These are phyloP conservation scores for Ophiosphaerella herpotricha DNA, from an alignment of 2,329 filamentous ascomycete species.

Conservation along the genomic window DNA sequence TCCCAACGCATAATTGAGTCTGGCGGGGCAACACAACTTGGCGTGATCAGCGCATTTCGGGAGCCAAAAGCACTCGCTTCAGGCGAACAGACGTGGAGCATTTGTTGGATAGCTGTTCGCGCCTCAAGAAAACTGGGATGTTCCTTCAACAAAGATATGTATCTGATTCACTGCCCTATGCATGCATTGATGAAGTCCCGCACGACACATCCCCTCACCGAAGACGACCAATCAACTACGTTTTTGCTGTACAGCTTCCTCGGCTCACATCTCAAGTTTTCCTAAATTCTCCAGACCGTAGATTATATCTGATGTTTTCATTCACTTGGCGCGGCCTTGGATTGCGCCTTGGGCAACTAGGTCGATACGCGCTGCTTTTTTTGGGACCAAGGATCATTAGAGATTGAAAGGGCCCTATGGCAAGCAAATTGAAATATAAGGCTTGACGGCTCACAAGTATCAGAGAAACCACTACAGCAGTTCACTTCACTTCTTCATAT, in stretches of 20 bases:
- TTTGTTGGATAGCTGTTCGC: too few relatives aligned
- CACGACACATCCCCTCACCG: neutral
- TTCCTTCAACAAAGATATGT: too few relatives aligned
- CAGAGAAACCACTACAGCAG: neutral
- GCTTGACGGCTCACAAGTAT: neutral
- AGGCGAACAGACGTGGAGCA: too few relatives aligned
- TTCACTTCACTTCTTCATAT: neutral
- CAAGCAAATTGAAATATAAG: neutral
- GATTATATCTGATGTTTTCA: neutral
- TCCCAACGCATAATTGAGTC: too few relatives aligned
- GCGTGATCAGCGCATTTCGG: too few relatives aligned
- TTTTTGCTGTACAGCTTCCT: slow-evolving; percentile 5
- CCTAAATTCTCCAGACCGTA: neutral
- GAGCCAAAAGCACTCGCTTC: too few relatives aligned
- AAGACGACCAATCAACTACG: slow-evolving; percentile 5
- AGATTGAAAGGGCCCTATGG: neutral
- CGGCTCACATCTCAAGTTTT: slow-evolving; percentile 1
- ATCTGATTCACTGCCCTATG: neutral
- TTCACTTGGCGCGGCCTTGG: slow-evolving; percentile 4
- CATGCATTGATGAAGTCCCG: neutral
- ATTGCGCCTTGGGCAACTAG: neutral
- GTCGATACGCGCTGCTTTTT: neutral
- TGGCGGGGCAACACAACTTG: too few relatives aligned
- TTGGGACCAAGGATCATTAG: neutral
- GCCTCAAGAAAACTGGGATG: too few relatives aligned